A percentile compares a stretch with the other conserved stretches of the same genome.
Conservation (phyloP, 1,284 basidiomycete species). For the Grifola frondosa region DNA sequence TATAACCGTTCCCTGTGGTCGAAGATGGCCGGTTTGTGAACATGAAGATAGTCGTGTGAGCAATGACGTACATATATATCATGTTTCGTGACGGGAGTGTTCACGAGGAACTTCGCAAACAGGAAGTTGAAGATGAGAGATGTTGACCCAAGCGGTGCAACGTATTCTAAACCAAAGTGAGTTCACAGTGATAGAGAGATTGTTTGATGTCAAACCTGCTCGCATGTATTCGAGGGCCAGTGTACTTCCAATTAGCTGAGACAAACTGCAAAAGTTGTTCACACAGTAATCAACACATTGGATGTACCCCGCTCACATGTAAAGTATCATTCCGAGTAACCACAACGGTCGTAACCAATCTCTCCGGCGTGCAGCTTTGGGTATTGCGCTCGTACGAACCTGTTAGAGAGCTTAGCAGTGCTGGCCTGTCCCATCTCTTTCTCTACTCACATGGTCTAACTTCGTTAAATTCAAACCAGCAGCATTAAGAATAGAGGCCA, state of each 20-base stretch:
- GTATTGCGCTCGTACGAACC: conserved; percentile 70
- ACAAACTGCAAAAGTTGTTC: conserved; percentile 48
- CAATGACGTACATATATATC: conserved; percentile 68
- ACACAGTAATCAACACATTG: background rate
- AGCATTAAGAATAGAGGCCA: conserved; percentile 81
- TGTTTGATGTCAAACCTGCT: conserved; percentile 48
- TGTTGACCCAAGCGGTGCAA: conserved; percentile 80
- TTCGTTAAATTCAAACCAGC: conserved; percentile 84
- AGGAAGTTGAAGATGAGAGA: conserved; percentile 88
- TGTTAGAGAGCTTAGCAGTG: conserved; percentile 25
- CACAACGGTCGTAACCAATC: conserved; percentile 81
- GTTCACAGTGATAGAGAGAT: conserved; percentile 1
- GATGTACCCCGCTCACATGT: conserved; percentile 50
- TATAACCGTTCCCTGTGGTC: conserved; percentile 77
- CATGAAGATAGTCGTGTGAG: background rate
- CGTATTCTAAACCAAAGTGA: conserved; percentile 58
- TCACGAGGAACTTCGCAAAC: conserved; percentile 81
- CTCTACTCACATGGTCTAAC: conserved; percentile 69
- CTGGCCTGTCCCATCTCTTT: background rate
- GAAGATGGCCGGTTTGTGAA: background rate
- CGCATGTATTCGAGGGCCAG: conserved; percentile 85
- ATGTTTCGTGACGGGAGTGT: conserved; percentile 75
- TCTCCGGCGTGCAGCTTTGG: conserved; percentile 63
- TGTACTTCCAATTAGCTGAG: conserved; percentile 84
- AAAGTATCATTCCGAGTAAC: conserved; percentile 80